Conservation (phyloP, 768 basidiomycete species). For the Sutorius australiensis region DNA sequence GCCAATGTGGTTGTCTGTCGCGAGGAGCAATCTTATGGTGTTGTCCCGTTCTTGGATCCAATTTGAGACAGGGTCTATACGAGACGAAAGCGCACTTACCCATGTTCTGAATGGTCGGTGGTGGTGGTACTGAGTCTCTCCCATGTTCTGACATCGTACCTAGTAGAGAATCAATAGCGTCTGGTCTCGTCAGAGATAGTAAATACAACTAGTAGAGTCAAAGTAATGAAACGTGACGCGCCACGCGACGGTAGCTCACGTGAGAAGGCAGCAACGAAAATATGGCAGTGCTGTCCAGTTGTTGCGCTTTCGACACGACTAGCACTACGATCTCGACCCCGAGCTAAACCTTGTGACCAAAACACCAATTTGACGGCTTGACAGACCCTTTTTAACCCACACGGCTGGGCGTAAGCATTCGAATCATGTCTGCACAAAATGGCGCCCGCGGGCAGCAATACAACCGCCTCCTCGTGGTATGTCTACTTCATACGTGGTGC, state of each 20-base stretch:
- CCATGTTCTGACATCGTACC: slow-evolving; percentile 25
- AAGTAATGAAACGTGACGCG: slow-evolving; percentile 9
- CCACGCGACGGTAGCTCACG: slow-evolving; percentile 11
- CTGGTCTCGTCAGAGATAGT: neutral
- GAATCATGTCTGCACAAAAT: slow-evolving; percentile 26
- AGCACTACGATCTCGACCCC: neutral
- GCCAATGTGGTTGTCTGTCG: slow-evolving; percentile 95
- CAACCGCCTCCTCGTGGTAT: slow-evolving; percentile 31
- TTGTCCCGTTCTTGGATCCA: slow-evolving; percentile 49
- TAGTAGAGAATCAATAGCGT: neutral
- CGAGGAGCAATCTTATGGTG: slow-evolving; percentile 79
- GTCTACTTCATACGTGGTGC: slow-evolving; percentile 20
- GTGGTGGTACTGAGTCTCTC: slow-evolving; percentile 28
- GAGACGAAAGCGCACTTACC: slow-evolving; percentile 30
- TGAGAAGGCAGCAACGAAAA: slow-evolving; percentile 3
- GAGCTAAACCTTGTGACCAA: neutral
- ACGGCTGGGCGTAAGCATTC: neutral
- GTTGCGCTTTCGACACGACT: slow-evolving; percentile 8
- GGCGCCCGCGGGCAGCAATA: slow-evolving; percentile 29
- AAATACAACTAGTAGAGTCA: neutral
- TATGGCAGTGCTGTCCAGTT: neutral
- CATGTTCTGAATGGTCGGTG: slow-evolving; percentile 36
- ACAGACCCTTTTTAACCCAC: neutral
- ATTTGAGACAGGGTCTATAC: neutral
- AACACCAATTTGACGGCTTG: neutral